Conservation (phyloP, 2,329 filamentous ascomycete species). For the Huntiella bhutanensis region DNA sequence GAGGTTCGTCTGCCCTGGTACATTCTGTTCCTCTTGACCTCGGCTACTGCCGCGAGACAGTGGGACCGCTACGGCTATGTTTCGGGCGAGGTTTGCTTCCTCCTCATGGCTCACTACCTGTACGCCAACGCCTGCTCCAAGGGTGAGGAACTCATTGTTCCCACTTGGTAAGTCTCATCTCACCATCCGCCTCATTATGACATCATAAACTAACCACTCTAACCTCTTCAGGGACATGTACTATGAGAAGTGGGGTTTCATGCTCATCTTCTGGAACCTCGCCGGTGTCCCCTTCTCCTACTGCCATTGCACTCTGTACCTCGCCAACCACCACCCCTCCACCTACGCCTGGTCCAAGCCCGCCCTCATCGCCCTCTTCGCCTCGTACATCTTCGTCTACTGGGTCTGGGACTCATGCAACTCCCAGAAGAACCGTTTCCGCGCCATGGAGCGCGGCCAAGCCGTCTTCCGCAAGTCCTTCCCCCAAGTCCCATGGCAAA, state of each 20-base stretch:
- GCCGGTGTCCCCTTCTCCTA: slow-evolving; percentile 80
- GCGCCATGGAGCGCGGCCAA: slow-evolving; percentile 57
- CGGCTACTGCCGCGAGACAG: slow-evolving; percentile 62
- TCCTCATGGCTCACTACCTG: slow-evolving; percentile 76
- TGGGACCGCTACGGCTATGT: slow-evolving; percentile 75
- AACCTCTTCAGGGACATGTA: slow-evolving; percentile 53
- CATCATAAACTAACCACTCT: background rate
- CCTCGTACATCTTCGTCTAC: slow-evolving; percentile 64
- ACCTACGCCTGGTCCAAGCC: slow-evolving; percentile 60
- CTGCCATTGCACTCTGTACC: slow-evolving; percentile 82
- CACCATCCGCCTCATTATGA: background rate
- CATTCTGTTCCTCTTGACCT: slow-evolving; percentile 62
- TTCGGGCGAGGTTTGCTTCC: slow-evolving; percentile 63
- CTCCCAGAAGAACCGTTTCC: slow-evolving; percentile 86
- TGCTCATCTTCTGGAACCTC: slow-evolving; percentile 96
- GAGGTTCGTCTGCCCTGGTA: slow-evolving; percentile 87
- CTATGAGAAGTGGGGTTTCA: slow-evolving; percentile 92
- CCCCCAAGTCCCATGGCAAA: slow-evolving; percentile 79
- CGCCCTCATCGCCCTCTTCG: slow-evolving; percentile 44
- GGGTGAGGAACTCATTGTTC: slow-evolving; percentile 76
- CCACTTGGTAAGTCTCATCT: slow-evolving; percentile 40
- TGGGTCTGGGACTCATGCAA: slow-evolving; percentile 88
- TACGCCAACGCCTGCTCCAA: slow-evolving; percentile 88
- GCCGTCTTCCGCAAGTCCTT: slow-evolving; percentile 57
- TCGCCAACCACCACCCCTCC: slow-evolving; percentile 64